phyloP scores from a whole-genome alignment of 257 asterid species.

The Hygrophila difformis region DNA sequence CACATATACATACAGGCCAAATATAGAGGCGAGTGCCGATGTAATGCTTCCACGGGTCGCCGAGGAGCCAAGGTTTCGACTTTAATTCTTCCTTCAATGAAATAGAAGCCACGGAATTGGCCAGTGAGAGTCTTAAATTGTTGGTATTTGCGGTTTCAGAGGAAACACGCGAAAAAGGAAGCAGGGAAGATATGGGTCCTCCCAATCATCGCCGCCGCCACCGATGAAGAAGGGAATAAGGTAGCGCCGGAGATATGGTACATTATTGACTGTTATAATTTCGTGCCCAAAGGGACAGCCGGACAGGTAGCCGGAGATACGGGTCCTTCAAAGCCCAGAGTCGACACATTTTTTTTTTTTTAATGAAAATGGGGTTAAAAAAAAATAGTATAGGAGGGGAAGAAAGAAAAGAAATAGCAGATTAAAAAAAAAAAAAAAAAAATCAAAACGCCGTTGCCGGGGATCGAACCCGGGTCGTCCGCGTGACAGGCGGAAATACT shows the following conservation, averaged over 20 bases:
- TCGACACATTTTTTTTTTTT: too few relatives aligned
- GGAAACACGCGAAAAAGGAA: constrained; percentile 14
- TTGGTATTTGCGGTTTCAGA: constrained; percentile 10
- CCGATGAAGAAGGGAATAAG: constrained; percentile 20
- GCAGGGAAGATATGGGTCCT: constrained; percentile 25
- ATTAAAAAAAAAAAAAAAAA: too few relatives aligned
- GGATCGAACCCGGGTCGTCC: constrained; percentile 85
- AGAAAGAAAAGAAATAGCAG: too few relatives aligned
- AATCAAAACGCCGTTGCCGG: constrained; percentile 84
- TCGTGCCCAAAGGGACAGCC: too few relatives aligned
- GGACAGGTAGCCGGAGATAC: too few relatives aligned
- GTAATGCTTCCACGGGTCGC: constrained; percentile 91
- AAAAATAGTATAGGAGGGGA: too few relatives aligned
- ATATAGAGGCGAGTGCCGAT: constrained; percentile 83
- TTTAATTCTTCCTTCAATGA: constrained; percentile 25
- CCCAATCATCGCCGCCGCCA: constrained; percentile 28
- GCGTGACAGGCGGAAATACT: constrained; percentile 80
- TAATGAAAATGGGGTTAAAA: too few relatives aligned
- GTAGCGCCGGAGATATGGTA: constrained; percentile 17
- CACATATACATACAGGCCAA: background rate
- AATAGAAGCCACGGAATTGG: constrained; percentile 34
- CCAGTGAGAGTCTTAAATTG: constrained; percentile 1
- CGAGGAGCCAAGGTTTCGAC: constrained; percentile 83
- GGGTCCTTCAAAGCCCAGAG: too few relatives aligned
- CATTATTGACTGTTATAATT: too few relatives aligned